A percentile compares a stretch with the other conserved stretches of the same genome.
Conservation (phyloP, 148 eudicot genomes). For the Polygonum maritimum region DNA sequence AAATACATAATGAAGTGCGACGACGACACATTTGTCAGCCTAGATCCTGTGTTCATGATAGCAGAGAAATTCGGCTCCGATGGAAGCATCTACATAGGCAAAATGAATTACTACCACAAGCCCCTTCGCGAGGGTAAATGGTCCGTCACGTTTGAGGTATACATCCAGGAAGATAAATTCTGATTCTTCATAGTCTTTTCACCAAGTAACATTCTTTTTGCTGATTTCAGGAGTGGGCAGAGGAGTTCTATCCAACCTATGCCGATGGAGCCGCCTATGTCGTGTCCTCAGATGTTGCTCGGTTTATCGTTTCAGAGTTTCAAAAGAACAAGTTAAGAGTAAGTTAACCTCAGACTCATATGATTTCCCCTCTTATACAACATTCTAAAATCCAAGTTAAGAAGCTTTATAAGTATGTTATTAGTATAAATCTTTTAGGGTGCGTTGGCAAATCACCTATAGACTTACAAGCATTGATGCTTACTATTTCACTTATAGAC, state of each 20-base stretch:
- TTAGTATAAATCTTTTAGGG: not conserved
- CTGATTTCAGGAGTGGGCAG: conserved; percentile 80
- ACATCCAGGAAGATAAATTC: not conserved
- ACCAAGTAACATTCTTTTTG: not conserved
- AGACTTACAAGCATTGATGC: too few species aligned
- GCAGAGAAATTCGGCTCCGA: conserved; percentile 40
- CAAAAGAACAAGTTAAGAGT: conserved; percentile 72
- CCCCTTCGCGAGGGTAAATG: conserved; percentile 92
- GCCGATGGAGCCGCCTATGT: conserved; percentile 98
- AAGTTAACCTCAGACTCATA: conserved; percentile 2
- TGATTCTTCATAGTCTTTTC: not conserved
- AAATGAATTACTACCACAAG: conserved; percentile 75
- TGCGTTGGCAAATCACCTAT: too few species aligned
- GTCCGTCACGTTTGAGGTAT: conserved; percentile 97
- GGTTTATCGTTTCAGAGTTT: conserved; percentile 56
- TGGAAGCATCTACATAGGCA: conserved; percentile 72
- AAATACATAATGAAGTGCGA: conserved; percentile 91
- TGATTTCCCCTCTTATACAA: not conserved
- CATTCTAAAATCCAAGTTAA: too few species aligned
- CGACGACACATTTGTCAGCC: conserved; percentile 85
- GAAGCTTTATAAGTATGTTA: too few species aligned
- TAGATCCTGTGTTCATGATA: conserved; percentile 63
- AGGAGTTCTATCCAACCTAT: conserved; percentile 83
- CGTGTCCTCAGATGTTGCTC: conserved; percentile 71
- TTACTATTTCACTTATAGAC: too few species aligned